Evolutionary conservation across 2,329 filamentous ascomycete genomes (phyloP).

Genomic region (Aureobasidium subglaciale): DNA sequence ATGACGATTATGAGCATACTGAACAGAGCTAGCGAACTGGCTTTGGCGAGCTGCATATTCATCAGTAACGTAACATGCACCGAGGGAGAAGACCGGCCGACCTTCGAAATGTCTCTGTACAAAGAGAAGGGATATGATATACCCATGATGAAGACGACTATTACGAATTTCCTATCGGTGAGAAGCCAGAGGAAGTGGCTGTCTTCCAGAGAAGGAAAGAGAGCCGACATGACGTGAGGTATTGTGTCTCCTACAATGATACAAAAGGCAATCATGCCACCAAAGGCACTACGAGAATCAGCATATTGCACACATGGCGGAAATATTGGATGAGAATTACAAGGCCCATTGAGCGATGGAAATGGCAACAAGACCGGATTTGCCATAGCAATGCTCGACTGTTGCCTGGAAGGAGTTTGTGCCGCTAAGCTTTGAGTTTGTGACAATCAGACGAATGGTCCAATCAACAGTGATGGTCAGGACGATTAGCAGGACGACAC

Average conservation of each 20-base stretch:
- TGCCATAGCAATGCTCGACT: constrained; percentile 91
- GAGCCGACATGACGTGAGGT: constrained; percentile 74
- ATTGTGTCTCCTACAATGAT: constrained; percentile 97
- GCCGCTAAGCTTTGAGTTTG: constrained; percentile 94
- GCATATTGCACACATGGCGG: neutral
- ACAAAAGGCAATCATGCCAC: constrained; percentile 96
- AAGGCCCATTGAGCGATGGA: constrained; percentile 93
- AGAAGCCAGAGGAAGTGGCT: constrained; percentile 76
- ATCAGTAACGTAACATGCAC: neutral
- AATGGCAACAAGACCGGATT: constrained; percentile 80
- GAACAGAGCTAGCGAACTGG: constrained; percentile 83
- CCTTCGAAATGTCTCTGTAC: constrained; percentile 96
- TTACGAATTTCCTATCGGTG: constrained; percentile 73
- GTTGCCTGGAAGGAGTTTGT: constrained; percentile 93
- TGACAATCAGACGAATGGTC: constrained; percentile 94
- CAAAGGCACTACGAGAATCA: constrained; percentile 61
- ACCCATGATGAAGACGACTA: constrained; percentile 77
- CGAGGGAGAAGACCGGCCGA: constrained; percentile 33
- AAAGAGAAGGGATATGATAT: constrained; percentile 87
- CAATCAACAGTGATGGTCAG: constrained; percentile 88
- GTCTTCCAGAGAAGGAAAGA: constrained; percentile 68
- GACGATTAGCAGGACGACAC: constrained; percentile 66
- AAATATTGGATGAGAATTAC: constrained; percentile 29
- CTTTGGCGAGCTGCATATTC: constrained; percentile 70
- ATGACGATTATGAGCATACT: constrained; percentile 89